Conservation (phyloP, 129 eudicot species). For the Flaveria ramosissima region DNA sequence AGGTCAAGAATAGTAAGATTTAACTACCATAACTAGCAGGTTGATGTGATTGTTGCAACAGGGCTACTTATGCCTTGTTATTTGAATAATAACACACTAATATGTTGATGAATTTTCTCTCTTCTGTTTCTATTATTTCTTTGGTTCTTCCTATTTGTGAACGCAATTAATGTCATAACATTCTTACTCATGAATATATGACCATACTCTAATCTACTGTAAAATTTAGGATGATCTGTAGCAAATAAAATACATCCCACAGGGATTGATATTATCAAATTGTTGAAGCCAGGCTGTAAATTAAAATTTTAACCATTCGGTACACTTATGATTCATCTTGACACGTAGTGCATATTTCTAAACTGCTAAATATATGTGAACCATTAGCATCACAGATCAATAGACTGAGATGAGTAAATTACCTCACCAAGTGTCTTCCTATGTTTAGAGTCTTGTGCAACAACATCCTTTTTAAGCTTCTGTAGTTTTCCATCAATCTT, state of each 20-base stretch:
- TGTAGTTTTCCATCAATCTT: slow-evolving; percentile 76
- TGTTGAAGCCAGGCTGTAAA: neutral
- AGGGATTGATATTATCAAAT: slow-evolving; percentile 12
- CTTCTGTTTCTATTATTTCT: no score
- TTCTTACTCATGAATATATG: slow-evolving; percentile 1
- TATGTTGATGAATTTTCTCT: no score
- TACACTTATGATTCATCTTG: neutral
- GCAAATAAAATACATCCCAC: neutral
- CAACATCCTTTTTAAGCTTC: slow-evolving; percentile 77
- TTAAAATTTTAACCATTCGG: neutral
- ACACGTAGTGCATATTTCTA: neutral
- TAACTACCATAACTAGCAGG: neutral
- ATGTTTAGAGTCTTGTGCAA: slow-evolving; percentile 81
- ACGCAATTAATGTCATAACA: neutral
- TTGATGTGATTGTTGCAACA: no score
- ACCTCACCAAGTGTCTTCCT: slow-evolving; percentile 90
- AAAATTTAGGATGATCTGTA: neutral
- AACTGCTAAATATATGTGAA: neutral
- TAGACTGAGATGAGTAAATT: slow-evolving; percentile 22
- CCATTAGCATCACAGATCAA: neutral
- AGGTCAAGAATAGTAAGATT: neutral
- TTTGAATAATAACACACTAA: no score
- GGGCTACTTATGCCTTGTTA: no score
- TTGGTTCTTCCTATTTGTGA: no score
- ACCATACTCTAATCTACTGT: neutral